These are phyloP conservation scores for Neofusicoccum parvum DNA, from an alignment of 2,329 filamentous ascomycete species.

Conservation along the genomic window DNA sequence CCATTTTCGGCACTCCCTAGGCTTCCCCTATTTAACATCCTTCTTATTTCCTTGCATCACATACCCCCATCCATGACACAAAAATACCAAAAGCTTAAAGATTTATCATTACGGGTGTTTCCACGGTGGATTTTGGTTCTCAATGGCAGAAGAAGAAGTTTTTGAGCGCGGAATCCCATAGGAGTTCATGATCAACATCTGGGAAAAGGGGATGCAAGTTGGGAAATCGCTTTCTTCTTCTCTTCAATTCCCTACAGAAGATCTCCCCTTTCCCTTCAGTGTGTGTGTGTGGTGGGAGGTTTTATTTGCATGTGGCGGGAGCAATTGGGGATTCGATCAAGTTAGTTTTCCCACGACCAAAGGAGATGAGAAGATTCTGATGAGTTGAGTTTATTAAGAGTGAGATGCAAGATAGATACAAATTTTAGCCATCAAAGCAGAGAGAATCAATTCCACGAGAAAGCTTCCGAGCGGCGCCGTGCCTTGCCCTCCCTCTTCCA, in stretches of 20 bases:
- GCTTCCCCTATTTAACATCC: background rate
- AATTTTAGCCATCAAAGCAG: background rate
- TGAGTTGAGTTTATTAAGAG: background rate
- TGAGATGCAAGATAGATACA: background rate
- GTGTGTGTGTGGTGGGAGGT: background rate
- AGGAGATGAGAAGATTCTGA: background rate
- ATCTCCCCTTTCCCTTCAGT: background rate
- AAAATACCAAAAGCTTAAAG: conserved; percentile 16
- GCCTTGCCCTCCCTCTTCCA: no score
- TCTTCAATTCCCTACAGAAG: background rate
- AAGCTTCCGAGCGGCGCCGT: no score
- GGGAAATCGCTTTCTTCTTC: background rate
- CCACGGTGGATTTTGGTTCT: background rate
- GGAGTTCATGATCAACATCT: no score
- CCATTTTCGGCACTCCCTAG: background rate
- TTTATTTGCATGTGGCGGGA: background rate
- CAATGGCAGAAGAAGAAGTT: background rate
- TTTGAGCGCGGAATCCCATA: background rate
- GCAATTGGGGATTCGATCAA: background rate
- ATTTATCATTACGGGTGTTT: conserved; percentile 2
- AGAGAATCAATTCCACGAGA: background rate
- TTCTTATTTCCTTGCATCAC: conserved; percentile 12
- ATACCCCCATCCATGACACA: background rate
- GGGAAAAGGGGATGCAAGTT: background rate
- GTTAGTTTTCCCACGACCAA: background rate